phyloP scores from a whole-genome alignment of 805 yeast species.

The Candida ficus region DNA sequence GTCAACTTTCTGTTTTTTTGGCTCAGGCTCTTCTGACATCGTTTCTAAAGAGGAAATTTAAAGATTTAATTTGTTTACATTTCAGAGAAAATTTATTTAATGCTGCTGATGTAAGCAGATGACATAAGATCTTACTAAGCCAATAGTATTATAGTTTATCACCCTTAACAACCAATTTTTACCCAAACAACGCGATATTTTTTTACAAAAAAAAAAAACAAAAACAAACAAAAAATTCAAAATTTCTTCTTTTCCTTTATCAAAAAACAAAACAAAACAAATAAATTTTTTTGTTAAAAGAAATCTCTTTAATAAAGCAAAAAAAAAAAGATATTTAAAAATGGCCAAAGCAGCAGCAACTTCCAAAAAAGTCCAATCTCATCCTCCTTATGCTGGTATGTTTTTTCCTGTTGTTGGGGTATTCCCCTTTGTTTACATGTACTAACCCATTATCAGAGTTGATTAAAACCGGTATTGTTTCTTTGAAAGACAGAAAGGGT shows the following conservation, averaged over 20 bases:
- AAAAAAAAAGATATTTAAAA: conserved; percentile 1
- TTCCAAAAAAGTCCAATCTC: conserved; percentile 22
- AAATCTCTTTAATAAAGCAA: not conserved
- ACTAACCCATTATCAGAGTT: conserved; percentile 20
- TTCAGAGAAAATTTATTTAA: too few species aligned
- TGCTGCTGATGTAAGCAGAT: too few species aligned
- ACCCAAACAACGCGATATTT: too few species aligned
- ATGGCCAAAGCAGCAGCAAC: conserved; percentile 21
- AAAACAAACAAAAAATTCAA: too few species aligned
- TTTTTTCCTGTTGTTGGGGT: not conserved
- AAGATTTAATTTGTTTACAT: too few species aligned
- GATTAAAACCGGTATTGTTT: conserved; percentile 53
- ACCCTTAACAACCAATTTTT: too few species aligned
- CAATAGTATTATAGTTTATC: too few species aligned
- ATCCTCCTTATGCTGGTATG: conserved; percentile 26
- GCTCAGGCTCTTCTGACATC: not conserved
- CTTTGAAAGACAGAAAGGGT: conserved; percentile 78
- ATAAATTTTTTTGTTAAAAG: not conserved
- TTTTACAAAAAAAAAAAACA: too few species aligned
- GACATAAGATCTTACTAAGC: too few species aligned
- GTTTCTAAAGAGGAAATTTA: too few species aligned
- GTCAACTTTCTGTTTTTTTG: not conserved
- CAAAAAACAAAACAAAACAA: not conserved
- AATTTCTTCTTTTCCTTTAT: too few species aligned
- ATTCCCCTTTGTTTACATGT: not conserved